These are phyloP conservation scores for Mitragyna speciosa DNA, from an alignment of 257 asterid species.

Conservation along the genomic window DNA sequence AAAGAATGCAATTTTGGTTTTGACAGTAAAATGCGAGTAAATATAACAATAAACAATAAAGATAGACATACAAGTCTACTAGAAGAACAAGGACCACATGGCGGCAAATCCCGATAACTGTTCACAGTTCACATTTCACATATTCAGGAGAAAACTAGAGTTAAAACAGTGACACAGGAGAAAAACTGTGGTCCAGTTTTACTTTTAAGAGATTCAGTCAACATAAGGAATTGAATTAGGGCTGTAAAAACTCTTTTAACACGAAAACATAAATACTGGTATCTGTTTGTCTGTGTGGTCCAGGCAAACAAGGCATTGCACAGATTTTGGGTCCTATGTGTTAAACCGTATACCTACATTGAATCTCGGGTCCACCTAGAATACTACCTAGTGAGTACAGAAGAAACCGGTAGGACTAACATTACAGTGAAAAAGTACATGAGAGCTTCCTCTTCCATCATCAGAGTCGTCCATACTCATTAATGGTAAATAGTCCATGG, in stretches of 20 bases:
- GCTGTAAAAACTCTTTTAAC: background rate
- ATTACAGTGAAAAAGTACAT: conserved; percentile 14
- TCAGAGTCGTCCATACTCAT: background rate
- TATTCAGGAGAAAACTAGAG: background rate
- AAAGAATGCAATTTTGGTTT: background rate
- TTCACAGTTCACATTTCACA: background rate
- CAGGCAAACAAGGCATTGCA: conserved; percentile 7
- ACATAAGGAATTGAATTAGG: background rate
- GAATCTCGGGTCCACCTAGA: conserved; percentile 23
- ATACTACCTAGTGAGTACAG: conserved; percentile 13
- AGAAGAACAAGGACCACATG: background rate
- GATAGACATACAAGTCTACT: background rate
- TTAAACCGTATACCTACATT: background rate
- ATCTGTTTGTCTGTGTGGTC: conserved; percentile 11
- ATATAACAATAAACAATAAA: background rate
- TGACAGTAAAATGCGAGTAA: background rate
- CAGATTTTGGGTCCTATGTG: conserved; percentile 19
- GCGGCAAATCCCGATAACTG: background rate
- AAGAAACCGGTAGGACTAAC: conserved; percentile 4
- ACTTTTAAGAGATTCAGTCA: background rate
- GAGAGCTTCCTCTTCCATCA: conserved; percentile 17
- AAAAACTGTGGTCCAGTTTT: conserved; percentile 4
- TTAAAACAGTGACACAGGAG: conserved; percentile 2
- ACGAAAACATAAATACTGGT: background rate
- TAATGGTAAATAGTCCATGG: background rate